A percentile compares a stretch with the other conserved stretches of the same genome.
Conservation (phyloP, 257 asterid genomes). For the Penstemon newberryi region DNA sequence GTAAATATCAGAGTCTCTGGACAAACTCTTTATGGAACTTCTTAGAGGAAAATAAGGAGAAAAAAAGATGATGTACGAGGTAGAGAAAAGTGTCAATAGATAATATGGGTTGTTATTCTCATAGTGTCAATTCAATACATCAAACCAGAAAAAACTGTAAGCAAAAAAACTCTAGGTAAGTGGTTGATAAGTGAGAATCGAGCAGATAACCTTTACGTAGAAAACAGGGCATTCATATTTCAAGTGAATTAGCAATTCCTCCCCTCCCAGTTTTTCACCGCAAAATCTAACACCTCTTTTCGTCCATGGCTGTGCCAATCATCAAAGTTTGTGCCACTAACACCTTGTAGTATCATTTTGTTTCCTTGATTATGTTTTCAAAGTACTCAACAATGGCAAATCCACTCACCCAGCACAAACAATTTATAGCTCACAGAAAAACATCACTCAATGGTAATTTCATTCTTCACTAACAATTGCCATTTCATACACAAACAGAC, state of each 20-base stretch:
- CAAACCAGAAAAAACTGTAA: no score
- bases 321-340: background rate
- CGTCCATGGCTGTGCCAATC: background rate
- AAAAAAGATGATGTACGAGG: no score
- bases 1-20: background rate
- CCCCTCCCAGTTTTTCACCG: background rate
- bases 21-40: background rate
- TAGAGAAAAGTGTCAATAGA: no score
- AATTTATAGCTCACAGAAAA: slow-evolving; percentile 8
- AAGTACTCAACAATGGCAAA: background rate
- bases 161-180: no score
- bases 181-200: background rate
- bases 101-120: no score
- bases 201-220: background rate
- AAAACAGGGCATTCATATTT: background rate
- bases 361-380: background rate
- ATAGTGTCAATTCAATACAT: no score
- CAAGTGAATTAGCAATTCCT: background rate
- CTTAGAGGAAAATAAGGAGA: no score
- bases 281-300: background rate
- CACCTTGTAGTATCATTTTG: no score
- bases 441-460: background rate
- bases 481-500: no score
- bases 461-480: background rate
- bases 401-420: background rate